phyloP scores from a whole-genome alignment of 2,329 filamentous ascomycete genomes.

The Colletotrichum tofieldiae region DNA sequence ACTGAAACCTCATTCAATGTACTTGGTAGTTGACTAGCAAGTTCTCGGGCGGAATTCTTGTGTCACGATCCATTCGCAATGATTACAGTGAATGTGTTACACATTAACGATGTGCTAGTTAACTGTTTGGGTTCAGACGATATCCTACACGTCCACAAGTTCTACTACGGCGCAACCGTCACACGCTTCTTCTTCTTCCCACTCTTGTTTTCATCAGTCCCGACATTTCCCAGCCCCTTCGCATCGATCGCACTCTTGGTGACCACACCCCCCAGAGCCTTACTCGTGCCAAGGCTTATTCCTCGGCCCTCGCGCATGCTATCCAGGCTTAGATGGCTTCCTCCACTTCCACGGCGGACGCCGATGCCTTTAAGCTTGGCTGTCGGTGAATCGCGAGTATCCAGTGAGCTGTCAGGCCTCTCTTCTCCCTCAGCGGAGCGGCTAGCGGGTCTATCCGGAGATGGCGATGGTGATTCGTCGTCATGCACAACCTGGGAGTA shows the following conservation, averaged over 20 bases:
- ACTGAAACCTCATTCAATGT: not conserved
- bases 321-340: slow-evolving; percentile 58
- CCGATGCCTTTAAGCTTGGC: slow-evolving; percentile 51
- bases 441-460: slow-evolving; percentile 40
- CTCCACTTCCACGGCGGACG: slow-evolving; percentile 49
- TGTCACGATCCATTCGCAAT: not conserved
- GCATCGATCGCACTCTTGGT: slow-evolving; percentile 49
- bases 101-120: not conserved
- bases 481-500: slow-evolving; percentile 36
- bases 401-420: slow-evolving; percentile 29
- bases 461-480: slow-evolving; percentile 39
- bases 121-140: slow-evolving; percentile 8
- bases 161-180: slow-evolving; percentile 35
- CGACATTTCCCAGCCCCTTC: slow-evolving; percentile 42
- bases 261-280: slow-evolving; percentile 54
- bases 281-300: slow-evolving; percentile 58
- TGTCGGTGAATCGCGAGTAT: slow-evolving; percentile 39
- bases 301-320: slow-evolving; percentile 57
- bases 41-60: not conserved
- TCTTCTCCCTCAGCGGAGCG: slow-evolving; percentile 30
- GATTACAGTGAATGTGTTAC: not conserved
- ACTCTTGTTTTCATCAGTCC: slow-evolving; percentile 38
- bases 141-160: slow-evolving; percentile 8
- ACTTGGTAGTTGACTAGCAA: not conserved
- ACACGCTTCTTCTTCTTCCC: slow-evolving; percentile 43